Conservation (phyloP, 768 basidiomycete genomes). For the Termitomyces sp. region DNA sequence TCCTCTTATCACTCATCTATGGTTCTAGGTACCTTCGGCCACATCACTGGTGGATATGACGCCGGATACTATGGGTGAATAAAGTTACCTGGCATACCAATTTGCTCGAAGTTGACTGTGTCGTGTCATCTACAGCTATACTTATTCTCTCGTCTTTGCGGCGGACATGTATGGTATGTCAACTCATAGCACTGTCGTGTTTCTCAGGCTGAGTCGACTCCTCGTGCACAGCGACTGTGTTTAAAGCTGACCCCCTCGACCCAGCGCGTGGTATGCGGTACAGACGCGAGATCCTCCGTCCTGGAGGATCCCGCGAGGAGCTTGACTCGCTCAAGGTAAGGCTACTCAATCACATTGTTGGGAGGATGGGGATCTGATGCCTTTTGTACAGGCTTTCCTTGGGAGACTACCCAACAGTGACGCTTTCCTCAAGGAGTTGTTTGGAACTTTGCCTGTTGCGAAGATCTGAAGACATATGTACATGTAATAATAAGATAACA, state of each 20-base stretch:
- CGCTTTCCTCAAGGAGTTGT: constrained; percentile 70
- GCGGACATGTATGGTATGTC: constrained; percentile 54
- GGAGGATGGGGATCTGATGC: not conserved
- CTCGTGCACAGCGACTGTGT: constrained; percentile 55
- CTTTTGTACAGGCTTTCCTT: constrained; percentile 60
- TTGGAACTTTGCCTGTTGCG: constrained; percentile 39
- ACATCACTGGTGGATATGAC: constrained; percentile 75
- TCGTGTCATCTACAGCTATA: constrained; percentile 37
- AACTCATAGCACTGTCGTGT: not conserved
- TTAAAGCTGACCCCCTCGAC: constrained; percentile 75
- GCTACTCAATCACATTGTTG: not conserved
- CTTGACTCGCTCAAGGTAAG: constrained; percentile 72
- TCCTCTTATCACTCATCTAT: not conserved
- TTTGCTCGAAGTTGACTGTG: not conserved
- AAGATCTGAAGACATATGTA: constrained; percentile 7
- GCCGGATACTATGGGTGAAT: constrained; percentile 62
- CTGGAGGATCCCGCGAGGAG: constrained; percentile 80
- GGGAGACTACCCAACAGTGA: constrained; percentile 73
- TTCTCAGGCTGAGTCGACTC: not conserved
- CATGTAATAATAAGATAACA: not conserved
- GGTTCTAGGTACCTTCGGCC: constrained; percentile 58
- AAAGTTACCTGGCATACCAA: constrained; percentile 8
- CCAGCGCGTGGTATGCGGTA: constrained; percentile 66
- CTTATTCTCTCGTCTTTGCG: constrained; percentile 69
- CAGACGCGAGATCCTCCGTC: constrained; percentile 70